phyloP scores from a whole-genome alignment of 228 moss, liverwort and hornwort species.

The Sphagnum fallax region DNA sequence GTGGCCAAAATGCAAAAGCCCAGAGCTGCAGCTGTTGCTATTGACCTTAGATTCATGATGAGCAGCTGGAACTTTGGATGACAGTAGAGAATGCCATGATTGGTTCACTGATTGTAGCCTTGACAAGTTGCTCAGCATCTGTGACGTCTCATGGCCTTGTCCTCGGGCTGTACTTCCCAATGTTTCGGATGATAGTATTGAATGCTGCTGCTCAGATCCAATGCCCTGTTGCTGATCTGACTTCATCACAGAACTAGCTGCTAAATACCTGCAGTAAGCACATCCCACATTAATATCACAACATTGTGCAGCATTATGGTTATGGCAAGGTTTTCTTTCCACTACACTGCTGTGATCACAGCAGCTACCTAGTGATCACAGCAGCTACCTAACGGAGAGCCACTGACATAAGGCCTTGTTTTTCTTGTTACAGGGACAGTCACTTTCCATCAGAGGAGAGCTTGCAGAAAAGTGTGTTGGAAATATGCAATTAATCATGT shows the following conservation, averaged over 20 bases:
- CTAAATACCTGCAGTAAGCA: neutral
- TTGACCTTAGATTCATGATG: slow-evolving; percentile 49
- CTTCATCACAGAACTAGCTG: slow-evolving; percentile 91
- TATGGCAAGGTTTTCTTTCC: no score
- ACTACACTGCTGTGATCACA: no score
- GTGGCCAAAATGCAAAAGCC: slow-evolving; percentile 51
- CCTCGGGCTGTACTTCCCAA: slow-evolving; percentile 82
- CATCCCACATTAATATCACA: neutral
- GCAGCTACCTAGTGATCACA: no score
- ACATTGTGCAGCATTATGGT: neutral
- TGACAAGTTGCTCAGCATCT: slow-evolving; percentile 78
- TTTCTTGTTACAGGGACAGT: no score
- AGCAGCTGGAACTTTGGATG: slow-evolving; percentile 66
- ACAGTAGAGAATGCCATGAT: slow-evolving; percentile 69
- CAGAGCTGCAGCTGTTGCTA: slow-evolving; percentile 36
- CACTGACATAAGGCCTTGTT: no score
- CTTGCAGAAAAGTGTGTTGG: no score
- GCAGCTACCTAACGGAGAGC: no score
- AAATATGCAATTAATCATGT: no score
- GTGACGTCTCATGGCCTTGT: slow-evolving; percentile 65
- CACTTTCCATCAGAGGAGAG: no score
- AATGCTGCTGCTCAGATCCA: slow-evolving; percentile 64
- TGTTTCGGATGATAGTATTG: slow-evolving; percentile 75
- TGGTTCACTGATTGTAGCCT: slow-evolving; percentile 68
- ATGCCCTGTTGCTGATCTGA: slow-evolving; percentile 82